Base-by-base conservation (phyloP, 192 early-diverging fungal species). In the Oehlia diaphana region DNA sequence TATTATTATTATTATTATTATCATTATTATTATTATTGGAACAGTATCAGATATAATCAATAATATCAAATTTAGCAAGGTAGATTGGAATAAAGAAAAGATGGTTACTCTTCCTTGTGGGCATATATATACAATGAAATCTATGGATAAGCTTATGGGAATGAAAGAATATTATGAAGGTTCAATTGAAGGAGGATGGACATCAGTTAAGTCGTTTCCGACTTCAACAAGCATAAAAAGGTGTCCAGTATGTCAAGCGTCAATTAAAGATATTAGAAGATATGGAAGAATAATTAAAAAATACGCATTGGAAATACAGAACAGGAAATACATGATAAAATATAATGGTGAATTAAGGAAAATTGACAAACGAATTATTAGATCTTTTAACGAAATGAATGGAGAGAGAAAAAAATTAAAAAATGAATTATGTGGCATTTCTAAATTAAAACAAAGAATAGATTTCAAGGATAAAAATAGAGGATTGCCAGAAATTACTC, bases 91-190 rank as follows among this genome's bases (percentile, higher is more conserved):
- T 35, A 65, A 88, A 33, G 85, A 86, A 1, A 86, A 86, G 2
- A 74, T 91, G 63, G 53, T 91, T 21, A 79, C 84, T 7, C 79
- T 90, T 16, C 33, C 71, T 1, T 92, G 91, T 76, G 84, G 85
- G 7, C 91, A 91, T 69, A 78, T 81, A 1, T 84, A 84, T 61
- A 90, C 89, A 9, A 84, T 89, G 79, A 73, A 82, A 16, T 86
- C 81, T 12, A 33, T 92, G 49, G 91, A 92, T 68, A 87, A 83
- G 0, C 78, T 81, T 35, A 82, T 90, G 81, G 82, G 73, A 14
- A 80, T 90, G 79, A 9, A 53, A 9, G 4, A 70, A 2, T 88
- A 84, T 68, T 92, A 91, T 68, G 23, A 39, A 3, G 35, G 65
- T n/a, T 31, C 31, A 7, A 42, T 42, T 7, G 39, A 42, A 6